Evolutionary conservation across 1,284 basidiomycete species (phyloP), one percentile per base, ranked within the genome.

Genomic region (Macrocystidia cucumis): DNA sequence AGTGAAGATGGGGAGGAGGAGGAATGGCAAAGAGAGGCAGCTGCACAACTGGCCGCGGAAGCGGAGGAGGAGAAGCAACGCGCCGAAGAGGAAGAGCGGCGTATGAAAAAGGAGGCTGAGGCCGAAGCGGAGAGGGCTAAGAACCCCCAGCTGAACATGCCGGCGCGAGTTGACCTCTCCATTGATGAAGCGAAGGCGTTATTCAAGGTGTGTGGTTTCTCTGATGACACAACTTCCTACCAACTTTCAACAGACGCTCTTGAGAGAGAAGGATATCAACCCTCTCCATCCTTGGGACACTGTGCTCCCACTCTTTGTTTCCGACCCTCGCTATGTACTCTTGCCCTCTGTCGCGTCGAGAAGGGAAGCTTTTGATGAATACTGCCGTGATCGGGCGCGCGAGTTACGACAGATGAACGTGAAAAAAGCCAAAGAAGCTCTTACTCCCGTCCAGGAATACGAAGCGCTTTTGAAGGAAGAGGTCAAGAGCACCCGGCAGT

Each of bases 251-350:
- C 45, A 95, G 91, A 87, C 86, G 1, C 65, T 97, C 4, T 67
- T 96, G 9, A 71, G 78, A 39, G 92, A 96, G 51, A 90, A 90
- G 53, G 78, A 95, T 43, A 77, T 98, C 44, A 93, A 93, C 47
- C 93, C 95, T 1, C 74, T 98, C 36, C 78, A 91, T 41, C 95
- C 96, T 9, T 98, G 92, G 91, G 95, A 98, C 50, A 78, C 72
- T 7, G 90, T 88, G 22, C 69, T 98, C n/a, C 90, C 93, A 2
- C 74, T 88, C 29, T 97, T 99, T 56, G 82, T 96, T 38, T 81
- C 81, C 25, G 91, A 97, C 50, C 86, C 91, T 8, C 80, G 92
- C 41, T 98, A 96, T 59, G 78, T 91, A 13, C 73, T 91, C 9
- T 72, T 97, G 6, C 76, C 86, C 2, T 88, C 86, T 9, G 79